phyloP scores from a whole-genome alignment of 1,284 basidiomycete genomes.

The Cutaneotrichosporon cutaneum region DNA sequence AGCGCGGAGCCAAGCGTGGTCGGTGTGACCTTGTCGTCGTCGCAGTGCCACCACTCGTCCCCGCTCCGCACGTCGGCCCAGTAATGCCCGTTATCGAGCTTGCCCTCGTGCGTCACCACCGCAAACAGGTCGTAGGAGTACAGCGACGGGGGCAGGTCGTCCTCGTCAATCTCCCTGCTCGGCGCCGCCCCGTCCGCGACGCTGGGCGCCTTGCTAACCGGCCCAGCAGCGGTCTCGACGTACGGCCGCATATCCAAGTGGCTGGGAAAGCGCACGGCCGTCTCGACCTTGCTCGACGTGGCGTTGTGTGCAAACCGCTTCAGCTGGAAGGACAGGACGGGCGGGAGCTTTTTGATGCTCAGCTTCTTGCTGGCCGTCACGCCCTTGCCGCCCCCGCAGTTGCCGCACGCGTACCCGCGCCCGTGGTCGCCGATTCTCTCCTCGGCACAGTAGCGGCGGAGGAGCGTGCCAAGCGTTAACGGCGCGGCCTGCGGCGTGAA shows the following conservation, averaged over 20 bases:
- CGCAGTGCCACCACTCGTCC: slow-evolving; percentile 84
- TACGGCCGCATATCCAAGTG: slow-evolving; percentile 85
- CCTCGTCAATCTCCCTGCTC: slow-evolving; percentile 6
- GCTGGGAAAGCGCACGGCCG: slow-evolving; percentile 76
- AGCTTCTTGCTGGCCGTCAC: slow-evolving; percentile 71
- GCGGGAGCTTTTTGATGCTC: slow-evolving; percentile 78
- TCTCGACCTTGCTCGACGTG: slow-evolving; percentile 79
- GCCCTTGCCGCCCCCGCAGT: slow-evolving; percentile 45
- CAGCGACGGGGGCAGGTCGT: slow-evolving; percentile 60
- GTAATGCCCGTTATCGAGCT: slow-evolving; percentile 93
- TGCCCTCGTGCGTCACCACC: slow-evolving; percentile 91
- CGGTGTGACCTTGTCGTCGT: slow-evolving; percentile 83
- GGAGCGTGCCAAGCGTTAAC: slow-evolving; percentile 36
- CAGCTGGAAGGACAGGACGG: slow-evolving; percentile 90
- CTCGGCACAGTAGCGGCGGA: slow-evolving; percentile 44
- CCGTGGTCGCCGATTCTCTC: slow-evolving; percentile 44
- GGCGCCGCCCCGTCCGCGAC: slow-evolving; percentile 9
- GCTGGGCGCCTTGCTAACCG: slow-evolving; percentile 15
- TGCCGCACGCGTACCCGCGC: slow-evolving; percentile 49
- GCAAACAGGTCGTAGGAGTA: slow-evolving; percentile 92
- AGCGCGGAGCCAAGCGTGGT: slow-evolving; percentile 68
- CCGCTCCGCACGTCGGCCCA: slow-evolving; percentile 43
- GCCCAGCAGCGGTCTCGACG: slow-evolving; percentile 54
- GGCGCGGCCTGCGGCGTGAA: background rate
- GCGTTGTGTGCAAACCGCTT: slow-evolving; percentile 93